Conservation (phyloP, 805 yeast genomes). For the Candida vartiovaarae region DNA sequence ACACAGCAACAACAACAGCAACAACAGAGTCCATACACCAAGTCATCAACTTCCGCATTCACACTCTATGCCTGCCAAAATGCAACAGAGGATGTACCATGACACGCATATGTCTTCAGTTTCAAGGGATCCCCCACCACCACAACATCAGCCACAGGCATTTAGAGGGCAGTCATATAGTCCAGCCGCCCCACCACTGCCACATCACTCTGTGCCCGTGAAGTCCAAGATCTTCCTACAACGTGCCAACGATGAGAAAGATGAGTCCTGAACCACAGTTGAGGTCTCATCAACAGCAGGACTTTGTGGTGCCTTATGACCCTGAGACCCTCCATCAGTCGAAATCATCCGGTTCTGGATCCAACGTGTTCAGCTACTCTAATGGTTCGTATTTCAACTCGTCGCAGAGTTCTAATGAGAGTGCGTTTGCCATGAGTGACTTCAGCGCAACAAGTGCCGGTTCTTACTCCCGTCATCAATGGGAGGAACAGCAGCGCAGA, state of each 20-base stretch:
- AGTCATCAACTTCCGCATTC: conserved; percentile 17
- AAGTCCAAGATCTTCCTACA: conserved; percentile 20
- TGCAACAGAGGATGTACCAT: conserved; percentile 7
- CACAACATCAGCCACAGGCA: conserved; percentile 2
- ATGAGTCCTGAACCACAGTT: no score
- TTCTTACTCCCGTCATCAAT: conserved; percentile 68
- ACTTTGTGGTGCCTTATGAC: conserved; percentile 25
- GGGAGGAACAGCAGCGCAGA: conserved; percentile 30
- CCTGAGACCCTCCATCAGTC: conserved; percentile 26
- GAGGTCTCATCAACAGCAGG: conserved; percentile 8
- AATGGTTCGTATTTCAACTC: conserved; percentile 42
- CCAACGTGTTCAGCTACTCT: conserved; percentile 27
- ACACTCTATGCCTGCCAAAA: conserved; percentile 16
- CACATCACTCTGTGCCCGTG: conserved; percentile 17
- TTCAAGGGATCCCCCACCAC: conserved; percentile 4
- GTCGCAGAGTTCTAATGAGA: conserved; percentile 36
- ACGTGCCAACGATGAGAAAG: conserved; percentile 3
- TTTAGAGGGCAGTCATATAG: neutral
- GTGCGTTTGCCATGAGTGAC: conserved; percentile 46
- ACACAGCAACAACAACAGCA: neutral
- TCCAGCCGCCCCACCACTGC: conserved; percentile 17
- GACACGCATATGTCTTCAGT: conserved; percentile 5
- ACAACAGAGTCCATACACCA: neutral
- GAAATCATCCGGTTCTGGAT: conserved; percentile 18
- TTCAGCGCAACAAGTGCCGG: conserved; percentile 89